A percentile compares a stretch with the other conserved stretches of the same genome.
These are phyloP conservation scores for Trifolium pratense DNA, from an alignment of 306 rosid species.

Conservation along the genomic window DNA sequence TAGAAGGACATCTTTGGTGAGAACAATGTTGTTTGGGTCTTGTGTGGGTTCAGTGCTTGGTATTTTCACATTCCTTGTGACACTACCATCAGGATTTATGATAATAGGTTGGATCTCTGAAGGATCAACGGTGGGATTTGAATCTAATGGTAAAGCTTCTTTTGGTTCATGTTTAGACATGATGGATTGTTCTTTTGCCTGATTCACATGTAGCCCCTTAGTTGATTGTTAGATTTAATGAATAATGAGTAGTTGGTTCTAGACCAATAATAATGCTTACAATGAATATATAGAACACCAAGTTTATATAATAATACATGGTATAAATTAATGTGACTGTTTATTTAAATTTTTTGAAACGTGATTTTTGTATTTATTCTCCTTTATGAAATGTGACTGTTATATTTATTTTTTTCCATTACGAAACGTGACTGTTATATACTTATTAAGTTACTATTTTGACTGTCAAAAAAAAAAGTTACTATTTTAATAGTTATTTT, in stretches of 20 bases:
- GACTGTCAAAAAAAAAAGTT: too few species aligned
- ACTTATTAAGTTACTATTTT: too few species aligned
- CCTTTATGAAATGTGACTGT: too few species aligned
- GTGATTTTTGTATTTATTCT: too few species aligned
- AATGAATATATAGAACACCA: background rate
- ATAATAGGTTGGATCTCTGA: background rate
- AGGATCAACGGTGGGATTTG: slow-evolving; percentile 6
- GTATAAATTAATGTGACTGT: background rate
- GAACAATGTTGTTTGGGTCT: slow-evolving; percentile 15
- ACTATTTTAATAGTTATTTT: too few species aligned
- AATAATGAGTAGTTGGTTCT: background rate
- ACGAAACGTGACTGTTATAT: too few species aligned
- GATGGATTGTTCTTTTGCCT: too few species aligned
- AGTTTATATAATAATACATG: background rate
- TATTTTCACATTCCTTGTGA: slow-evolving; percentile 23
- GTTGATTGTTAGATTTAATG: background rate
- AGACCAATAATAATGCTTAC: background rate
- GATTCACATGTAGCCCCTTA: too few species aligned
- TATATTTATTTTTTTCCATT: too few species aligned
- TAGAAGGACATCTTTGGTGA: slow-evolving; percentile 47
- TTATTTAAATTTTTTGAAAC: too few species aligned
- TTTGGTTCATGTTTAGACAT: slow-evolving; percentile 34
- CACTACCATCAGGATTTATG: slow-evolving; percentile 32
- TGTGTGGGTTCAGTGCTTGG: slow-evolving; percentile 34
- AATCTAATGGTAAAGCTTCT: background rate